Conservation (phyloP, 2,329 filamentous ascomycete genomes). For the Corinectria fuckeliana region DNA sequence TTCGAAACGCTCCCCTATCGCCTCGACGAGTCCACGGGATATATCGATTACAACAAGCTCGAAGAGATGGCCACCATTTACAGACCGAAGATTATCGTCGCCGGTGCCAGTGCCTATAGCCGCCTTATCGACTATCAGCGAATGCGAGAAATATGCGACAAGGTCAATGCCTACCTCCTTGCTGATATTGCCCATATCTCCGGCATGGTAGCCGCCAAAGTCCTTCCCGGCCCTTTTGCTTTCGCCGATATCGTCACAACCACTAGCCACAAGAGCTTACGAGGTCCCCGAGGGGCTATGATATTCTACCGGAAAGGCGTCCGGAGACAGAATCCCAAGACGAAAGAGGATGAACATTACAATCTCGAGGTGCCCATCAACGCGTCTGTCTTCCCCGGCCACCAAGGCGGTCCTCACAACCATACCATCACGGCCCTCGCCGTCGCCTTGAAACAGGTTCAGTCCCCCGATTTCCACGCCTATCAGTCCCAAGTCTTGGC, state of each 20-base stretch:
- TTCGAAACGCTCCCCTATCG: conserved; percentile 98
- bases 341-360: conserved; percentile 84
- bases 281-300: conserved; percentile 93
- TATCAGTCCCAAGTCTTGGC: conserved; percentile 91
- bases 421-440: conserved; percentile 97
- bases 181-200: conserved; percentile 99
- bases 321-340: conserved; percentile 81
- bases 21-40: conserved; percentile 85
- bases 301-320: conserved; percentile 98
- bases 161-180: conserved; percentile 89
- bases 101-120: conserved; percentile 94
- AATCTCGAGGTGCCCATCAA: conserved; percentile 95
- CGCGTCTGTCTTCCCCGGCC: conserved; percentile 94
- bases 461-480: conserved; percentile 84
- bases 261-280: conserved; percentile 96
- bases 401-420: conserved; percentile 98
- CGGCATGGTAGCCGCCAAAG: conserved; percentile 88
- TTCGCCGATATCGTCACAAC: conserved; percentile 96
- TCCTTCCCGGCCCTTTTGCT: conserved; percentile 87
- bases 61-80: conserved; percentile 88
- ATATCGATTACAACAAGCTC: conserved; percentile 93
- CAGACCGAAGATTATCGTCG: conserved; percentile 93
- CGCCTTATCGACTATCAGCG: conserved; percentile 93
- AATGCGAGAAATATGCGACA: conserved; percentile 90
- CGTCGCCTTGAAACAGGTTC: conserved; percentile 93